Conservation (phyloP, 148 eudicot species). For the Arbutus unedo region DNA sequence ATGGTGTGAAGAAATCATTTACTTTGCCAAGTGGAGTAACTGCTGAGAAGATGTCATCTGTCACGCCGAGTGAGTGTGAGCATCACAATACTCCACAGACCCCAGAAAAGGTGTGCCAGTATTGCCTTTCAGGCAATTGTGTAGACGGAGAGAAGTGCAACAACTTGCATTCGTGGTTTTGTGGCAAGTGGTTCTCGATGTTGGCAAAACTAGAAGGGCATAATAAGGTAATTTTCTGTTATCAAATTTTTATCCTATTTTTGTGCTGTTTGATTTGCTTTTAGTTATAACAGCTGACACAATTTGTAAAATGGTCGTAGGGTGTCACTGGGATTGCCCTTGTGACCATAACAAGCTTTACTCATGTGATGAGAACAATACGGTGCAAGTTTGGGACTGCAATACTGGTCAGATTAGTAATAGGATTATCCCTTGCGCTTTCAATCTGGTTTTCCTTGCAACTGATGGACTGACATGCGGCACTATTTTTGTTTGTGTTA, state of each 20-base stretch:
- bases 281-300: not conserved
- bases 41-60: not conserved
- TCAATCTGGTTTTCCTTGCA: not conserved
- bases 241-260: not conserved
- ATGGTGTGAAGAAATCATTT: constrained; percentile 3
- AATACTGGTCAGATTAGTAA: constrained; percentile 33
- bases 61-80: constrained; percentile 2
- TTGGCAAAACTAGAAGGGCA: constrained; percentile 51
- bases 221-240: constrained; percentile 35
- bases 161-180: constrained; percentile 37
- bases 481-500: not conserved
- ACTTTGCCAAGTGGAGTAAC: not conserved
- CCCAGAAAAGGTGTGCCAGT: constrained; percentile 33
- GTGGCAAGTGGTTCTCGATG: constrained; percentile 31
- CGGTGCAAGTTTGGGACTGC: constrained; percentile 44
- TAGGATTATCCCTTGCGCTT: not conserved
- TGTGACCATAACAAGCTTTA: constrained; percentile 32
- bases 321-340: constrained; percentile 38
- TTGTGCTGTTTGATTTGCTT: not conserved
- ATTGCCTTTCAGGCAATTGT: constrained; percentile 42
- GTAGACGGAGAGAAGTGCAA: constrained; percentile 39
- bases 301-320: constrained; percentile 5
- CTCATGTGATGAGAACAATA: constrained; percentile 26
- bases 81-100: constrained; percentile 9
- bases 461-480: not conserved